phyloP scores from a whole-genome alignment of 2,329 filamentous ascomycete species.

The Scytalidium lignicola region DNA sequence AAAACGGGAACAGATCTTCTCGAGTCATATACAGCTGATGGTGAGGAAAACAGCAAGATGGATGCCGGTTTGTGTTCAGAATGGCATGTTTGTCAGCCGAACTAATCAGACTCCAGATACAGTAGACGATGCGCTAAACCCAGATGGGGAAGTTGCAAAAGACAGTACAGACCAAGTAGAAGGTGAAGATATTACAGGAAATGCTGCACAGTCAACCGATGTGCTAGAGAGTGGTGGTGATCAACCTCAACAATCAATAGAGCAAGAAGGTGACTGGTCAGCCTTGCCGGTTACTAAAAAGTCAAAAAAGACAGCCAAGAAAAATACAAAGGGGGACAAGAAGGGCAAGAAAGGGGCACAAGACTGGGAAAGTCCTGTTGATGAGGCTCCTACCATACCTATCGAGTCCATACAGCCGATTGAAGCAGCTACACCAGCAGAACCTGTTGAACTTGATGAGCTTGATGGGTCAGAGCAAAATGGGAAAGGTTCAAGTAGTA shows the following conservation, averaged over 20 bases:
- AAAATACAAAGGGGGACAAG: background rate
- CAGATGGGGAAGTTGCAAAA: background rate
- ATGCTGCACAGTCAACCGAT: background rate
- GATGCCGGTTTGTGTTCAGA: background rate
- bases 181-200: background rate
- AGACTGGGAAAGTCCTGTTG: too few relatives aligned
- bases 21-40: slow-evolving; percentile 12
- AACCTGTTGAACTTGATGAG: too few relatives aligned
- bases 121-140: background rate
- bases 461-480: too few relatives aligned
- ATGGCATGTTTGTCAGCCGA: background rate
- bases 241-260: slow-evolving; percentile 1
- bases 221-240: background rate
- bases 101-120: background rate
- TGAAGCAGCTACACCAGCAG: too few relatives aligned
- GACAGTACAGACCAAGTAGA: background rate
- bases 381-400: too few relatives aligned
- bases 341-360: background rate
- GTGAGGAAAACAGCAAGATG: background rate
- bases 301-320: background rate
- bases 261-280: slow-evolving; percentile 3
- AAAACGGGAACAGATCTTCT: slow-evolving; percentile 14
- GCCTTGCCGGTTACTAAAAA: too few relatives aligned
- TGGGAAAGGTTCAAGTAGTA: too few relatives aligned
- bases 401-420: too few relatives aligned